Base-by-base conservation (phyloP, 345 rosid genomes). In the Pugionium dolabratum region DNA sequence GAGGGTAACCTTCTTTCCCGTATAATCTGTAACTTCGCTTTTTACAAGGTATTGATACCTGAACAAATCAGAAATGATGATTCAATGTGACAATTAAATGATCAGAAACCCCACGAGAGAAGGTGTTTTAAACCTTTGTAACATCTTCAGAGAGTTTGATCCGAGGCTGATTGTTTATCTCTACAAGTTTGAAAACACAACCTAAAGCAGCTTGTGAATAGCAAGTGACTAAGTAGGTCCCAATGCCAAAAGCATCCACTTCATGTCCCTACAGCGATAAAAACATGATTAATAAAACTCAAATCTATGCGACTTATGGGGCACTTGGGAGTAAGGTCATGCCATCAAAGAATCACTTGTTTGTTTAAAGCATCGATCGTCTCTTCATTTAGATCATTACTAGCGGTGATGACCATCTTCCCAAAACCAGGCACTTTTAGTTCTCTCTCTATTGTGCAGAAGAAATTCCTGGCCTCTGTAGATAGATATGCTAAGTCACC, bases 111-210 rank as follows among this genome's bases (percentile, higher is more conserved):
- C 0, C 5, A 5, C 54, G 57, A 54, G 6, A 54, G 48, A 11
- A 4, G 11, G 18, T 33, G n/a, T 57, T 26, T 28, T 11, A n/a
- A 64, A 93, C 99, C 97, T 90, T 93, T 34, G 99, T 80, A 74
- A 93, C 91, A 80, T 93, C 99, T 83, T 93, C 99, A 27, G 99
- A 93, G 29, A 93, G 97, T 78, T 93, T 93, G 72, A 93, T 93
- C 48, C 96, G 92, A 70, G 97, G 99, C 75, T 93, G 96, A 71
- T 75, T 74, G 62, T 86, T 86, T 70, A 30, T 96, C 89, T n/a
- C n/a, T n/a, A n/a, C n/a, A n/a, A n/a, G n/a, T n/a, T n/a, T n/a
- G n/a, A n/a, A n/a, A n/a, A n/a, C n/a, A n/a, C n/a, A n/a, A n/a
- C n/a, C n/a, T n/a, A n/a, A n/a, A n/a, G n/a, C n/a, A n/a, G n/a